Evolutionary conservation across 2,329 filamentous ascomycete species (phyloP), one percentile per base, ranked within the genome.

Genomic region (Fusarium denticulatum): DNA sequence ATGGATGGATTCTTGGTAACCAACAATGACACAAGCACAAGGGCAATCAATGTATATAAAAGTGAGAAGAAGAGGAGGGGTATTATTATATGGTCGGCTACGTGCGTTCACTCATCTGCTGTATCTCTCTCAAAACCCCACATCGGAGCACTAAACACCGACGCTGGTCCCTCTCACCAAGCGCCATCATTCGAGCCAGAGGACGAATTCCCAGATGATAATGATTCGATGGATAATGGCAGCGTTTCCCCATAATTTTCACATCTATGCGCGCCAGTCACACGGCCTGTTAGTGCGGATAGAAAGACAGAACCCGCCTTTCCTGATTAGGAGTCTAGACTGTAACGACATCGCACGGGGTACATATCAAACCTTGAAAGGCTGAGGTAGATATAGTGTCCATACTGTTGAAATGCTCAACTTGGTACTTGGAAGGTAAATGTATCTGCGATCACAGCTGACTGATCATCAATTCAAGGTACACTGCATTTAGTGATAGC

Each of bases 141-240:
- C 67, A 70, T 70, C 67, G 52, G 67, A 67, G 45, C 45, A 69
- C 45, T 42, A 26, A 59, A 22, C 22, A 45, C 67, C 65, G 65
- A 69, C n/a, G 20, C 22, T 63, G 43, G 30, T 26, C 14, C n/a
- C 26, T 52, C 34, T 46, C 28, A 42, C 30, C 28, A 32, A 34
- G 16, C 49, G 8, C 22, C 24, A 20, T 43, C 37, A 43, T 47
- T 49, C 12, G 36, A 64, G 40, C 24, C 12, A 63, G 40, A 55
- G 36, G 24, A n/a, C 8, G 8, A 28, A 50, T 28, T 32, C 58
- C 40, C 18, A 24, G 36, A 30, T 56, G 30, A 52, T 37, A 28
- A 16, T 52, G 62, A 47, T 66, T 45, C 26, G 30, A 59, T 65
- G 12, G 43, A 32, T 49, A 24, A 28, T 42, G 18, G 2, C 10